Base-by-base conservation (phyloP, 2,329 filamentous ascomycete genomes). In the Furcasterigmium sp. region DNA sequence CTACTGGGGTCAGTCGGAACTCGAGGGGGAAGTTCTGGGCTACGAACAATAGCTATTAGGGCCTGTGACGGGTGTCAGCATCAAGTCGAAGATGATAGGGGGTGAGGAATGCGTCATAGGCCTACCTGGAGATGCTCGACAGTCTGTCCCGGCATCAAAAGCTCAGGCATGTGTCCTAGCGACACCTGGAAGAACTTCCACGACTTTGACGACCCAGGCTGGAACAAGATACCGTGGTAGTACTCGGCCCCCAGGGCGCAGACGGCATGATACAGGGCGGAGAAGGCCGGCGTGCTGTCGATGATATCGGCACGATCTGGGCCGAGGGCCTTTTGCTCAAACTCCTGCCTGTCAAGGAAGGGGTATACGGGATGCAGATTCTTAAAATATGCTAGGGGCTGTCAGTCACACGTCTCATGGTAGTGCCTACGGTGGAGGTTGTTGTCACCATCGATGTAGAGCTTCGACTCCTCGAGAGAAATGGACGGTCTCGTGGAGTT, bases 301-400 rank as follows among this genome's bases (percentile, higher is more conserved):
- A 44, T 11, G 2, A 42, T 15, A 3, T 37, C 18, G 6, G 37
- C 37, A 4, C 42, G 26, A 4, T 39, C 37, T 10, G 43, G 45
- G 2, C 32, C 32, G 14, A 41, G 34, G 10, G 45, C 47, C 4
- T 46, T 47, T 8, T 25, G 20, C 8, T 47, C 45, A 4, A 49
- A 49, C 8, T 37, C 36, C 1, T 36, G 32, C 30, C 50, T 48
- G 37, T 64, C 56, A 5, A 67, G 51, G 42, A 67, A 65, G 2
- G 64, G 62, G 43, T 65, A 63, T 0, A 64, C 42, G 4, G 61
- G 61, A 43, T 67, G 63, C 2, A 65, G 39, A 17, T 62, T 52
- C 5, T 55, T 45, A 40, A 67, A 67, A 42, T 65, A 67, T 11
- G 56, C 63, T 65, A 2, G 6, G n/a, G n/a, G n/a, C n/a, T n/a